Conservation (phyloP, 1,284 basidiomycete species). For the Sporisorium exsertum region DNA sequence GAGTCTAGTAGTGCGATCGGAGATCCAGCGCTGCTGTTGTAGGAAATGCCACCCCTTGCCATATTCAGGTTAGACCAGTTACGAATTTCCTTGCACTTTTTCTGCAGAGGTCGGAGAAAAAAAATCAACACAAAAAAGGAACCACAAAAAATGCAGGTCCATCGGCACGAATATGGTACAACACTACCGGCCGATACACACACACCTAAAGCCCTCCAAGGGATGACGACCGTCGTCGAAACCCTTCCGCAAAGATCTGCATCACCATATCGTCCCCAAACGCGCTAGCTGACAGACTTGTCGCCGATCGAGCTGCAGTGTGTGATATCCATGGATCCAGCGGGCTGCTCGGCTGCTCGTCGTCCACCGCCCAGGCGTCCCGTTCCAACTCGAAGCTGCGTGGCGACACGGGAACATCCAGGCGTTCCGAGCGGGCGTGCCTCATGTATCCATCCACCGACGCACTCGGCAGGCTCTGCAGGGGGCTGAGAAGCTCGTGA, state of each 20-base stretch:
- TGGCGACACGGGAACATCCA: constrained; percentile 44
- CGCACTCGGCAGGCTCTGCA: not conserved
- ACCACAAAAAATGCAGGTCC: not conserved
- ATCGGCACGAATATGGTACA: not conserved
- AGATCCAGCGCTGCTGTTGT: constrained; percentile 11
- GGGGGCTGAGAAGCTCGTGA: not conserved
- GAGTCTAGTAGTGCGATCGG: not conserved
- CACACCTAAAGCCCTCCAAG: not conserved
- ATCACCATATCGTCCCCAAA: constrained; percentile 23
- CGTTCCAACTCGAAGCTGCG: constrained; percentile 18
- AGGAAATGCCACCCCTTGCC: constrained; percentile 3
- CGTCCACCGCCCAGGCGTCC: not conserved
- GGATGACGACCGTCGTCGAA: constrained; percentile 13
- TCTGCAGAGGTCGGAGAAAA: no score
- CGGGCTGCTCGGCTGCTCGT: constrained; percentile 20
- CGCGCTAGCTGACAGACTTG: not conserved
- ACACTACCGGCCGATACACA: not conserved
- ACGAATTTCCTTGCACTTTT: no score
- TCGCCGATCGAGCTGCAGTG: not conserved
- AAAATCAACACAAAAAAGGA: not conserved
- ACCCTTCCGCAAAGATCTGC: constrained; percentile 30
- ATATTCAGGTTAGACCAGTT: not conserved
- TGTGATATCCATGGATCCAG: constrained; percentile 33
- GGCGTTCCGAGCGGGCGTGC: constrained; percentile 3
- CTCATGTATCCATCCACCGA: constrained; percentile 1